Percentiles rank a stretch among this genome's conserved stretches.
phyloP scores from a whole-genome alignment of 2,329 filamentous ascomycete genomes.

The Xylaria sp. region DNA sequence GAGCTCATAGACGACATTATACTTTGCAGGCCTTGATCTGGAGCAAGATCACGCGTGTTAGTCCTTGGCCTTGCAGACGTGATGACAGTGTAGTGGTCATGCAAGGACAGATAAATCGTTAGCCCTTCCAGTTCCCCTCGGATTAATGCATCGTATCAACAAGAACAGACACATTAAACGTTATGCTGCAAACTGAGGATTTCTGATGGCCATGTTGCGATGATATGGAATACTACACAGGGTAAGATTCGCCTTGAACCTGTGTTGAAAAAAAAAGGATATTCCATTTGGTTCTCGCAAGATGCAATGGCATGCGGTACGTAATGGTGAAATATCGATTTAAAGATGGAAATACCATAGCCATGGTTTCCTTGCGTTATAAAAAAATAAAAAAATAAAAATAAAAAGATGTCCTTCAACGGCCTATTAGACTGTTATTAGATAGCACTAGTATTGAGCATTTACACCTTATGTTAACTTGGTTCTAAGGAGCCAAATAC shows the following conservation, averaged over 20 bases:
- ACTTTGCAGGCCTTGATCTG: not conserved
- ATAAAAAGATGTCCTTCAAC: too few species aligned
- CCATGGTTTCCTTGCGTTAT: not conserved
- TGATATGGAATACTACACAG: not conserved
- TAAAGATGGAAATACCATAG: not conserved
- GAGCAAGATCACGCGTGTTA: not conserved
- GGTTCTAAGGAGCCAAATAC: not conserved
- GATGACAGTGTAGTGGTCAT: not conserved
- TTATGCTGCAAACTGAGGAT: too few species aligned
- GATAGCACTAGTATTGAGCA: not conserved
- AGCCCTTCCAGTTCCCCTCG: not conserved
- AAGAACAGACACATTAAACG: too few species aligned
- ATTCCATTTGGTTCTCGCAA: not conserved
- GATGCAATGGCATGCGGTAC: too few species aligned
- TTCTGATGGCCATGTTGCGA: too few species aligned
- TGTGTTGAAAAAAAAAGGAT: not conserved
- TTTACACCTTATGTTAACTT: not conserved
- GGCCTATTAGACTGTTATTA: not conserved
- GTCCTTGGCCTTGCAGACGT: not conserved
- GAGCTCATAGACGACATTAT: not conserved
- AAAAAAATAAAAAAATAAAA: not conserved
- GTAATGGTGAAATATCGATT: too few species aligned
- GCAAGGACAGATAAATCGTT: not conserved
- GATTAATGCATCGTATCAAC: too few species aligned
- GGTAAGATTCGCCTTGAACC: not conserved